Evolutionary conservation across 495 filamentous ascomycete species (phyloP).

Genomic region (Penicillium chermesinum): DNA sequence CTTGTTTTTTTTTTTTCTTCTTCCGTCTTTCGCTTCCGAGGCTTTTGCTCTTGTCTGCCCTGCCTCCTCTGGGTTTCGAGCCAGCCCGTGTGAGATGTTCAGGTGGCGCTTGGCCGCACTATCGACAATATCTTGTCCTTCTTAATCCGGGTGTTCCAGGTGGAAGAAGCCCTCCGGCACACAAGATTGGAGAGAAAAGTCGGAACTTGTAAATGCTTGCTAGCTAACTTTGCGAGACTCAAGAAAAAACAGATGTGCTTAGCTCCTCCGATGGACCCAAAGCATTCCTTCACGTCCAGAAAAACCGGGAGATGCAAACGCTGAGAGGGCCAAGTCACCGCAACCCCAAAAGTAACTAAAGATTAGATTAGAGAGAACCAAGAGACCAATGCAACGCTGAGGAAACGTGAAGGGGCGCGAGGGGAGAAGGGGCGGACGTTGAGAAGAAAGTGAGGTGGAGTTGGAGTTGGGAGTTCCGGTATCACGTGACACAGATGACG

Average conservation of each 20-base stretch:
- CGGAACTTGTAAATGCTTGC: conserved; percentile 50
- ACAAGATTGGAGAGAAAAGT: conserved; percentile 38
- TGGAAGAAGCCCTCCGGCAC: conserved; percentile 23
- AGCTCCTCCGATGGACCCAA: neutral
- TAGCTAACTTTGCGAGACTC: conserved; percentile 45
- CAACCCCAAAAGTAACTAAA: neutral
- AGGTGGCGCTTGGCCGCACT: conserved; percentile 15
- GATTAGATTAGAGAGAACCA: conserved; percentile 1
- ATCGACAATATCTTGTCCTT: conserved; percentile 27
- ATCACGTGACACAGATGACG: conserved; percentile 28
- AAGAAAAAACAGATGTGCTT: conserved; percentile 36
- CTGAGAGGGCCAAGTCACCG: conserved; percentile 1
- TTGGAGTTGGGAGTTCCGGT: neutral
- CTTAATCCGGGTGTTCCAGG: conserved; percentile 28
- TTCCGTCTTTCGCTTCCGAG: conserved; percentile 6
- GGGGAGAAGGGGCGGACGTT: conserved; percentile 4
- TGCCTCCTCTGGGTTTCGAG: conserved; percentile 12
- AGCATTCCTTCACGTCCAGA: conserved; percentile 1
- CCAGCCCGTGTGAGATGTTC: conserved; percentile 4
- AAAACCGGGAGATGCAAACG: conserved; percentile 9
- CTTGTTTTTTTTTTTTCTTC: conserved; percentile 10
- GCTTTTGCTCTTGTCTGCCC: conserved; percentile 13
- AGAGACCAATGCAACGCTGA: conserved; percentile 11
- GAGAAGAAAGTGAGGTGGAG: conserved; percentile 3
- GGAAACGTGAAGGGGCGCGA: neutral